phyloP scores from a whole-genome alignment of 75 land plant species.

The Chamaecyparis obtusa region DNA sequence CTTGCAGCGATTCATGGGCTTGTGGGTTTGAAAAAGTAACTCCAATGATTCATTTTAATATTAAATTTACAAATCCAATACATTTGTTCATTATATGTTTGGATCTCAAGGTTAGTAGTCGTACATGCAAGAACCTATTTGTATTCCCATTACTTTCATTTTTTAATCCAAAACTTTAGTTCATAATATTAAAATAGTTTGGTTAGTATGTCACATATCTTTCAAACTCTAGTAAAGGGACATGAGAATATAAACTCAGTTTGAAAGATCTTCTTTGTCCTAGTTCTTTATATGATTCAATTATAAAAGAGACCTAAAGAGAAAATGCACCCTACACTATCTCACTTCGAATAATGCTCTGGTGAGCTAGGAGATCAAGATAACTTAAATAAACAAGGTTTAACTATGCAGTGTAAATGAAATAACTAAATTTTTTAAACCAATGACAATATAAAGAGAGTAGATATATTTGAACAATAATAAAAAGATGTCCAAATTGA shows the following conservation, averaged over 20 bases:
- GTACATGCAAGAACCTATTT: neutral
- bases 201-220: neutral
- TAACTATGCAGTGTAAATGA: no score
- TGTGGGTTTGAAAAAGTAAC: no score
- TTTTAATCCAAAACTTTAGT: neutral
- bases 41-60: neutral
- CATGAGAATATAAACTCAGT: neutral
- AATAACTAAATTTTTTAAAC: no score
- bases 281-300: neutral
- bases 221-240: neutral
- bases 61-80: neutral
- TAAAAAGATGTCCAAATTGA: no score
- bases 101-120: no score
- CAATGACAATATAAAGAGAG: no score
- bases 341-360: no score
- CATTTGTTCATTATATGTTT: neutral
- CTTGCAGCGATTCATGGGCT: no score
- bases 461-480: no score
- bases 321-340: no score
- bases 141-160: neutral
- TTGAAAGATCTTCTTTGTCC: neutral
- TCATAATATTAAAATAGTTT: neutral
- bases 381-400: no score
- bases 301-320: neutral
- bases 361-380: no score